Base-by-base conservation (phyloP, 1,284 basidiomycete species). In the Papiliotrema terrestris region DNA sequence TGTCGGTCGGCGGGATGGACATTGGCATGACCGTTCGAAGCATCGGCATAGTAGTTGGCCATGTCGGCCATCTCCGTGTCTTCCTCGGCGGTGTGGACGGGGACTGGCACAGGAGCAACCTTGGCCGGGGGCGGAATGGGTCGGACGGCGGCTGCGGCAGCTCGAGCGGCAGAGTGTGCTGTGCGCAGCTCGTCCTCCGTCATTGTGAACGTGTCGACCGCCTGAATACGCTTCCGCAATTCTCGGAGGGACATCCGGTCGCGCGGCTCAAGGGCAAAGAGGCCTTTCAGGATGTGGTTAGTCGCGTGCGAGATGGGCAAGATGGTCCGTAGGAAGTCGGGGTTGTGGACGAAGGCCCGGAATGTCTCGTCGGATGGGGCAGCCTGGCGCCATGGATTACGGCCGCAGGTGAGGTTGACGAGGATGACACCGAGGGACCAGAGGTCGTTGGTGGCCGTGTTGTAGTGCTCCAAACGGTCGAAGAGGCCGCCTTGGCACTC, bases 361-460 rank as follows among this genome's bases (percentile, higher is more conserved):
- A 89, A 95, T 41, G 84, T 86, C 51, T 84, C 82, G 75, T 96
- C 91, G 45, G 80, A 78, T 5, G 81, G 76, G 45, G 80, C 83
- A 3, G 94, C 91, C 63, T 83, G 81, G 59, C 84, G 83, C 94
- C 94, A 97, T 5, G 91, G 93, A 72, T 89, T 90, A 43, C 88
- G 84, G 19, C 89, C 88, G 55, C 87, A 88, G 46, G 91, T 85
- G 76, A 97, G 83, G 77, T 94, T 96, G 73, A 98, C 86, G 46
- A 99, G 86, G 61, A 83, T 82, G 67, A 98, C 93, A 43, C 95
- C 95, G 54, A 97, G 80, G 2, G 93, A 86, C 95, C 95, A 98
- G 57, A 97, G 83, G 70, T 98, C 94, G 71, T 86, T 88, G 57
- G 83, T 80, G 22, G 80, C 79, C 20, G 90, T 87, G 45, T 83